Evolutionary conservation across 768 basidiomycete genomes (phyloP), one percentile per base, ranked within the genome.

Genomic region (Lyophyllum atratum): DNA sequence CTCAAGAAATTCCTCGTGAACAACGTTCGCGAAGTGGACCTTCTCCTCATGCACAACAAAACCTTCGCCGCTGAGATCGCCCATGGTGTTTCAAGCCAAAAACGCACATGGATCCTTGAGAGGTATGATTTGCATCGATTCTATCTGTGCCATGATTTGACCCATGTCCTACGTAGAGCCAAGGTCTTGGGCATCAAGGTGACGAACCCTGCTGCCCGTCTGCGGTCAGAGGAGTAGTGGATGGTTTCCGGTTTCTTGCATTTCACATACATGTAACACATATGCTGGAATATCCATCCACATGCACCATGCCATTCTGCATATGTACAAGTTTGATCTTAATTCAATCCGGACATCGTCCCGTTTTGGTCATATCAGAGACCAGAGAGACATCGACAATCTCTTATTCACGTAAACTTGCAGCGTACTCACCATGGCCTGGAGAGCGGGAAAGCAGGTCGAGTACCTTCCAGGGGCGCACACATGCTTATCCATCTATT

Each of bases 31-130:
- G 95, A 98, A 73, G 76, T 99, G 59, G 95, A 98, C 67, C 85
- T 98, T 66, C 88, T 98, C 61, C 82, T 98, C 51, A 95, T 98
- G 94, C 95, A 98, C 85, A 95, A 93, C 86, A 93, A 93, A 81
- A 89, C 79, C 68, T 98, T 90, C 72, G 89, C 95, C 48, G 97
- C 95, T 52, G 93, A 96, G 74, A 94, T 99, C 66, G 97, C 97
- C 51, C 95, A 97, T 83, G 88, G 86, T 65, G 95, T 99, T 63
- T 92, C 89, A 79, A 92, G 91, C 81, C 89, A 93, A 73, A 98
- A 98, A 84, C 92, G 97, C 65, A 87, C 87, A 53, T 77, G 83
- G 55, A 95, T 99, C 66, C 78, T 98, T 49, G 93, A 95, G 76
- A 84, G 95, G 89, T 92, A 60, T 49, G 22, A 3, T 15, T 19